These are phyloP conservation scores for Puccinia hordei DNA, from an alignment of 1,284 basidiomycete genomes.

Conservation along the genomic window DNA sequence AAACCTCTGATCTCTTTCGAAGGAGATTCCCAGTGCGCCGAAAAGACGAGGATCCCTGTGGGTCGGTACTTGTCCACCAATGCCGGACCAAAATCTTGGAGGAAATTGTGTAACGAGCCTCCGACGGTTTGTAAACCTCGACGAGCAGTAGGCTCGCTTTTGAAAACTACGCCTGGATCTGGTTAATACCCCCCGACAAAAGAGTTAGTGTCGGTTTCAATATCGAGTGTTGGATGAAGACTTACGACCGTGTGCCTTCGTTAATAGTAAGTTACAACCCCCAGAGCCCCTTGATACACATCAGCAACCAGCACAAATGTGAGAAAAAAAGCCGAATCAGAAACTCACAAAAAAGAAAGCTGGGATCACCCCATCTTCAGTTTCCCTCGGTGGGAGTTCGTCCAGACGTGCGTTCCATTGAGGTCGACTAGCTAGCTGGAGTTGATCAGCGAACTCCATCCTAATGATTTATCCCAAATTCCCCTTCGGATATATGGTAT, in stretches of 20 bases:
- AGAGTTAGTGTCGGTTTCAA: neutral
- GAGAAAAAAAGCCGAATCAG: neutral
- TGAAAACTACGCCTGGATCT: conserved; percentile 37
- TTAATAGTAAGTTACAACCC: neutral
- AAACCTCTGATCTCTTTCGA: conserved; percentile 1
- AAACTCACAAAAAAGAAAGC: conserved; percentile 39
- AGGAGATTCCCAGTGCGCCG: conserved; percentile 75
- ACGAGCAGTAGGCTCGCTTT: neutral
- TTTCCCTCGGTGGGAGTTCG: conserved; percentile 2
- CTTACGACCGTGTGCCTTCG: conserved; percentile 37
- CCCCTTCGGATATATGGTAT: no score
- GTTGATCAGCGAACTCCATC: neutral
- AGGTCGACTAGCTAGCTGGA: neutral
- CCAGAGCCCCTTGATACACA: neutral
- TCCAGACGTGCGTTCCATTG: conserved; percentile 8
- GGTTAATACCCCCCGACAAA: neutral
- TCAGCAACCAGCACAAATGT: neutral
- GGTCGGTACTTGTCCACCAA: conserved; percentile 72
- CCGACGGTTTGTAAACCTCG: conserved; percentile 61
- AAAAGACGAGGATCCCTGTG: conserved; percentile 74
- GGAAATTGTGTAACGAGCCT: conserved; percentile 67
- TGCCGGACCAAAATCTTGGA: conserved; percentile 70
- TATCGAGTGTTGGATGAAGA: neutral
- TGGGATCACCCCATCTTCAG: conserved; percentile 1
- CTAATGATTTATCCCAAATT: no score